Percentiles rank a stretch among this genome's conserved stretches.
phyloP scores from a whole-genome alignment of 2,329 filamentous ascomycete species.

The Pseudogymnoascus sp. region DNA sequence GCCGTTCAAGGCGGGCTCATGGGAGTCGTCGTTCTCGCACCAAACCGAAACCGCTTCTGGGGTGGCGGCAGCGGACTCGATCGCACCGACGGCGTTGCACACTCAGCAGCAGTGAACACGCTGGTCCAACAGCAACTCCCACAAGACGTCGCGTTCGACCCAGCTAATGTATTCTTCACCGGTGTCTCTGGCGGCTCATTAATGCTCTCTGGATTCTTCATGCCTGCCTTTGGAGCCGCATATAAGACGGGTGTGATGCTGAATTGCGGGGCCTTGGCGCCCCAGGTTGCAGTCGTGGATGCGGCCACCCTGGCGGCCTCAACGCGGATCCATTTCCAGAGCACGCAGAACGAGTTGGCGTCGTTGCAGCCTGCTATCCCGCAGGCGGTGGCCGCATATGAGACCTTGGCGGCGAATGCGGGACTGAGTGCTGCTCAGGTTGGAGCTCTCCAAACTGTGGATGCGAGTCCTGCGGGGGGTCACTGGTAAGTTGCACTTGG shows the following conservation, averaged over 20 bases:
- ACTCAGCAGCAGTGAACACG: conserved; percentile 49
- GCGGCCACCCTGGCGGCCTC: conserved; percentile 36
- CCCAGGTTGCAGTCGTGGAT: conserved; percentile 45
- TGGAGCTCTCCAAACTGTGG: conserved; percentile 48
- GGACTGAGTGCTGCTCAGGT: conserved; percentile 41
- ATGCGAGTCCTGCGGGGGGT: conserved; percentile 48
- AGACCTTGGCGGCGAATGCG: conserved; percentile 38
- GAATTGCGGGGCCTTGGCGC: conserved; percentile 48
- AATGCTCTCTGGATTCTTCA: conserved; percentile 50
- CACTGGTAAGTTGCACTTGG: conserved; percentile 33
- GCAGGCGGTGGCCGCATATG: conserved; percentile 43
- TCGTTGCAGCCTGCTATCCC: conserved; percentile 46
- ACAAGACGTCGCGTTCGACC: conserved; percentile 47
- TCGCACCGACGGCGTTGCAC: conserved; percentile 48
- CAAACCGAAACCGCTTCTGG: conserved; percentile 51
- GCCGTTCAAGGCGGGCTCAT: conserved; percentile 68
- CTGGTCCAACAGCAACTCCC: conserved; percentile 44
- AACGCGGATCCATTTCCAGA: conserved; percentile 52
- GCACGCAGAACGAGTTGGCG: conserved; percentile 44
- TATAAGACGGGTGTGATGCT: conserved; percentile 43
- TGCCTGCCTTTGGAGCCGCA: conserved; percentile 40
- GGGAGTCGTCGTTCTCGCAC: conserved; percentile 64
- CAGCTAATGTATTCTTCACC: conserved; percentile 48
- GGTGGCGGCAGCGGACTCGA: conserved; percentile 46
- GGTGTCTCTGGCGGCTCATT: conserved; percentile 51